Conservation (phyloP, 2,329 filamentous ascomycete genomes). For the Nemania diffusa region DNA sequence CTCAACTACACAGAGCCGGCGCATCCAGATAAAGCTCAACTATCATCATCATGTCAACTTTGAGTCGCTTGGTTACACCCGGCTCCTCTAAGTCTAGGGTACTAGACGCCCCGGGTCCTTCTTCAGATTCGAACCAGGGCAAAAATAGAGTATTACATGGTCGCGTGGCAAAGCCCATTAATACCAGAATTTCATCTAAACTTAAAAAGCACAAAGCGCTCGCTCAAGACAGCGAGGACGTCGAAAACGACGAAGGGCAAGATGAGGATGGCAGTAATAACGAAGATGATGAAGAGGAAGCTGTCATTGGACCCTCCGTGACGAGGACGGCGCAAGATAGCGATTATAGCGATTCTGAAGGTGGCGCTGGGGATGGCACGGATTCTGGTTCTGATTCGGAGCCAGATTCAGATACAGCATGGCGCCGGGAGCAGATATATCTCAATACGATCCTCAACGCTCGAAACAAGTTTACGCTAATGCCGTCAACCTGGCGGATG, state of each 20-base stretch:
- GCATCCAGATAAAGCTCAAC: neutral
- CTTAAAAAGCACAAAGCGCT: neutral
- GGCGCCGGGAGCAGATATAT: slow-evolving; percentile 46
- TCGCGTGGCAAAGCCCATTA: slow-evolving; percentile 38
- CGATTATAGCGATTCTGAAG: slow-evolving; percentile 4
- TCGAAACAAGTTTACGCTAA: slow-evolving; percentile 46
- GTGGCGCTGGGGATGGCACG: slow-evolving; percentile 2
- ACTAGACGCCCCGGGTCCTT: neutral
- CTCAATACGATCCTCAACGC: slow-evolving; percentile 47
- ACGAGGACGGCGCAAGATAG: slow-evolving; percentile 10
- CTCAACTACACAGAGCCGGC: neutral
- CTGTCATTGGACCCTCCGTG: neutral
- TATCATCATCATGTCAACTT: slow-evolving; percentile 33
- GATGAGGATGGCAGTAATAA: neutral
- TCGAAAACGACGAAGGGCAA: neutral
- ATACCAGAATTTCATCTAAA: neutral
- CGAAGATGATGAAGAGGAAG: neutral
- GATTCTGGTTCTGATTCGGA: slow-evolving; percentile 26
- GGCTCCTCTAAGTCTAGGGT: slow-evolving; percentile 7
- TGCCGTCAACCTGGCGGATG: slow-evolving; percentile 49
- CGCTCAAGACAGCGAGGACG: neutral
- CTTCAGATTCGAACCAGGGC: slow-evolving; percentile 13
- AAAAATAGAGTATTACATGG: slow-evolving; percentile 37
- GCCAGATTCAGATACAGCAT: slow-evolving; percentile 36
- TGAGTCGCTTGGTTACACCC: slow-evolving; percentile 30